Percentiles rank a stretch among this genome's conserved stretches.
These are phyloP conservation scores for Amphibolis antarctica DNA, from an alignment of 106 monocot species.

Conservation along the genomic window DNA sequence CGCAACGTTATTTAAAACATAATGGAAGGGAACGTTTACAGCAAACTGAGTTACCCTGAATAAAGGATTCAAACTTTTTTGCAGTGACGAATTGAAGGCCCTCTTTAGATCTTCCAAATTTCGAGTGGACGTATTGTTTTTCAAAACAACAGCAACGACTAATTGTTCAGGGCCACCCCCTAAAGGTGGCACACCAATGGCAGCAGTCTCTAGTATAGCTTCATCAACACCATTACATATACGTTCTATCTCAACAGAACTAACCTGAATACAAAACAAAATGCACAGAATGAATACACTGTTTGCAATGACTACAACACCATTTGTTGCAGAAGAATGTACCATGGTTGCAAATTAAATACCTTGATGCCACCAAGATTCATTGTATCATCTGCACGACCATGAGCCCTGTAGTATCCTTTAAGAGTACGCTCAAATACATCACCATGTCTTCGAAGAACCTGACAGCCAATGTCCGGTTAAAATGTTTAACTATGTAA, in stretches of 20 bases:
- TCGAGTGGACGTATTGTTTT: conserved; percentile 27
- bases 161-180: conserved; percentile 88
- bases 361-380: conserved; percentile 99
- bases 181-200: conserved; percentile 71
- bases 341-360: background rate
- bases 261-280: conserved; percentile 40
- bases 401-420: conserved; percentile 88
- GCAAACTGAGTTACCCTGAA: conserved; percentile 43
- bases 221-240: conserved; percentile 63
- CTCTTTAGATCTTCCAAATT: conserved; percentile 40
- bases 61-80: conserved; percentile 79
- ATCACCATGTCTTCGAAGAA: conserved; percentile 90
- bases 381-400: conserved; percentile 98
- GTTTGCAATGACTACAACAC: too few species aligned
- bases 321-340: too few species aligned
- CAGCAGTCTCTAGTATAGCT: conserved; percentile 74
- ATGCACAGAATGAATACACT: background rate
- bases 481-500: background rate
- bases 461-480: conserved; percentile 24
- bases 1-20: background rate
- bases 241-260: conserved; percentile 87
- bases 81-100: conserved; percentile 58
- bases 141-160: conserved; percentile 70
- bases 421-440: conserved; percentile 61
- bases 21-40: background rate